phyloP scores from a whole-genome alignment of 306 rosid species.

The Dicorynia guianensis region DNA sequence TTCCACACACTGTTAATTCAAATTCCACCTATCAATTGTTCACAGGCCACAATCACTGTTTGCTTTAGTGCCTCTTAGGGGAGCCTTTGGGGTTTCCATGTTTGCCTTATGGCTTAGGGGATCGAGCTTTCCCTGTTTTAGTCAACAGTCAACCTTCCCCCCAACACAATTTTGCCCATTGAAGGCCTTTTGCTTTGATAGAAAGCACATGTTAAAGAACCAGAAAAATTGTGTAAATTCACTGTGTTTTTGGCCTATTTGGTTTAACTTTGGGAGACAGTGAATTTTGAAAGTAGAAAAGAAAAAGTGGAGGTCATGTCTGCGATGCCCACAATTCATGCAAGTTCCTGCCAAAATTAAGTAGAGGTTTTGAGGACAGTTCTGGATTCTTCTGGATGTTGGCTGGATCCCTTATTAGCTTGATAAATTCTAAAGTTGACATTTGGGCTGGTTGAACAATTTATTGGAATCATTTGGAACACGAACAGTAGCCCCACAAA shows the following conservation, averaged over 20 bases:
- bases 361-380: conserved; percentile 25
- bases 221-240: neutral
- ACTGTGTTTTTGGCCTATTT: neutral
- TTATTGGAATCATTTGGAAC: too few relatives aligned
- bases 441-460: too few relatives aligned
- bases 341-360: conserved; percentile 40
- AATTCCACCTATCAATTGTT: neutral
- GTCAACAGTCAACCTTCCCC: conserved; percentile 33
- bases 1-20: conserved; percentile 36
- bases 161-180: neutral
- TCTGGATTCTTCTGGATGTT: neutral
- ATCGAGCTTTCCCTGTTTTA: too few relatives aligned
- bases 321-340: conserved; percentile 41
- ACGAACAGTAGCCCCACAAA: too few relatives aligned
- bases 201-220: neutral
- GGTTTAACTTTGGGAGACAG: neutral
- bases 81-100: too few relatives aligned
- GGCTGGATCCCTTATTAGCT: neutral
- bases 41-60: conserved; percentile 31
- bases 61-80: neutral
- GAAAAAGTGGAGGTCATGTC: neutral
- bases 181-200: neutral
- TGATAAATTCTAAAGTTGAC: too few relatives aligned
- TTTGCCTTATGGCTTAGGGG: too few relatives aligned
- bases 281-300: neutral